Evolutionary conservation across 148 eudicot species (phyloP), one percentile per base, ranked within the genome.

Genomic region (Fagopyrum esculentum): DNA sequence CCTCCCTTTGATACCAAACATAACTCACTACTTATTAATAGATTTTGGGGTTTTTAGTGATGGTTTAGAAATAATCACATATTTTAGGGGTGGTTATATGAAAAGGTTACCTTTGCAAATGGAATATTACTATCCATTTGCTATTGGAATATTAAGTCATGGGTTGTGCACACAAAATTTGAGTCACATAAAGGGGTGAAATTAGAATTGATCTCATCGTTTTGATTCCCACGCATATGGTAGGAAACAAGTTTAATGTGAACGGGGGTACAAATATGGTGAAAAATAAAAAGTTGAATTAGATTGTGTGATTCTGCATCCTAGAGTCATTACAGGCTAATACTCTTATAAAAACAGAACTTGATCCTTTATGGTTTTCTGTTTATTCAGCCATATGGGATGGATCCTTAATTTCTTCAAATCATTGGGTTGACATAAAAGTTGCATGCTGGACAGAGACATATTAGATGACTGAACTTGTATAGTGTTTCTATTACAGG

Each of bases 401-500:
- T 45, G 52, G 30, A 17, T 45, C 73, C 30, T 45, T 46, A 71
- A 52, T 22, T 47, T 45, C 2, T 17, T 45, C 30, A 49, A 26
- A 71, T 71, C 13, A 3, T 71, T 71, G n/a, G 51, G 52, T 30
- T 22, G 47, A 12, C 73, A 17, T 17, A 22, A 71, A 47, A 9
- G 19, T 69, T 4, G 30, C 51, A 15, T 46, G 73, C 73, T 71
- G 45, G 16, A 26, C 9, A 35, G 17, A 64, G 69, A 64, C n/a
- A 1, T 35, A 66, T 10, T 35, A 15, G 46, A 15, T 40, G 46
- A 66, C 17, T 66, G 47, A 40, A 35, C 29, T 40, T 35, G n/a
- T 64, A 66, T 40, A 4, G 47, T 73, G 72, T 35, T n/a, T 77
- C 45, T 70, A 9, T 86, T 26, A 29, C 81, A 94, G 98, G 98